Conservation (phyloP, 306 rosid genomes). For the Quercus engelmannii region DNA sequence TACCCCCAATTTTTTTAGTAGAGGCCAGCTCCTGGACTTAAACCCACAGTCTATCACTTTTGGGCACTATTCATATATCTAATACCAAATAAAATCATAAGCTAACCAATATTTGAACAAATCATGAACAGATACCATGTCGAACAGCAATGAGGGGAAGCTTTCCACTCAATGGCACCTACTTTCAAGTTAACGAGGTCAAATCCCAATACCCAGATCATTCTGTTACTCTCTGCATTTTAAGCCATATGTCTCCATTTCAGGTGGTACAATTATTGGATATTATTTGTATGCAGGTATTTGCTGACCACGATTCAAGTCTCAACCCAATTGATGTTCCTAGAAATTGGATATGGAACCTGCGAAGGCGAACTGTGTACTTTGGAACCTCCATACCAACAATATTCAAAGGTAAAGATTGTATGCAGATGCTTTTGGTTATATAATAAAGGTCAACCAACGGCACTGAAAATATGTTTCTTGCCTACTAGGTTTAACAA, state of each 20-base stretch:
- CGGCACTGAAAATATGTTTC: slow-evolving; percentile 24
- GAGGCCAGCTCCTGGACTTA: too few relatives aligned
- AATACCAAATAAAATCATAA: not conserved
- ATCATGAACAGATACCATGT: slow-evolving; percentile 76
- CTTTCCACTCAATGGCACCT: slow-evolving; percentile 93
- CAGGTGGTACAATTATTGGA: slow-evolving; percentile 13
- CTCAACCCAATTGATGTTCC: slow-evolving; percentile 56
- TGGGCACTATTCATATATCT: not conserved
- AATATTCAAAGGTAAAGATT: slow-evolving; percentile 66
- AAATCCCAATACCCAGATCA: slow-evolving; percentile 5
- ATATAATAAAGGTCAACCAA: not conserved
- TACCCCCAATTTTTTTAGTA: too few relatives aligned
- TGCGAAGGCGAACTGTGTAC: slow-evolving; percentile 54
- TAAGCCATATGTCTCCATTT: slow-evolving; percentile 13
- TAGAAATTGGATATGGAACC: slow-evolving; percentile 62
- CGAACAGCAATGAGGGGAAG: slow-evolving; percentile 95
- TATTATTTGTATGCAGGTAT: slow-evolving; percentile 37
- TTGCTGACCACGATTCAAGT: slow-evolving; percentile 61
- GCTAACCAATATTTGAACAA: slow-evolving; percentile 25
- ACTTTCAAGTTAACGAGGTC: slow-evolving; percentile 98
- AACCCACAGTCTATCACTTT: too few relatives aligned
- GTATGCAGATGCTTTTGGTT: not conserved
- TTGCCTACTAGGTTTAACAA: slow-evolving; percentile 64
- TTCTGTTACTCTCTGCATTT: slow-evolving; percentile 9
- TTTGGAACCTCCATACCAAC: slow-evolving; percentile 62